These are phyloP conservation scores for Wallacemonas rigidus DNA, from an alignment of 208 protist genomes.

Conservation along the genomic window DNA sequence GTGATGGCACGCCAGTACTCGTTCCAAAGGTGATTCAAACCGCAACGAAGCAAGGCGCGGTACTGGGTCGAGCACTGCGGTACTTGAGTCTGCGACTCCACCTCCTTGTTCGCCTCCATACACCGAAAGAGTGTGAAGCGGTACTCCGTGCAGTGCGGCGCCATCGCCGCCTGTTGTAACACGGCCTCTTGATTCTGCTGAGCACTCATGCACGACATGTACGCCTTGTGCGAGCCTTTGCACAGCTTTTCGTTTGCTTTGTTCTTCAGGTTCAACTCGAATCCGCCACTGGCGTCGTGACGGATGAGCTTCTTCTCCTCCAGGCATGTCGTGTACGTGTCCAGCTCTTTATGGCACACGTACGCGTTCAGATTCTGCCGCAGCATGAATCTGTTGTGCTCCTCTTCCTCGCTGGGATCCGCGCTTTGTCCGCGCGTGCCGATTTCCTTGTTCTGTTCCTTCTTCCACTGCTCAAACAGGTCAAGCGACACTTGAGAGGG, in stretches of 20 bases:
- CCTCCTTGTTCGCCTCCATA: slow-evolving; percentile 49
- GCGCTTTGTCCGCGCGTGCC: slow-evolving; percentile 53
- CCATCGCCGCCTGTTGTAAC: slow-evolving; percentile 57
- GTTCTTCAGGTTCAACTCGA: slow-evolving; percentile 80
- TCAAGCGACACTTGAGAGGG: slow-evolving; percentile 69
- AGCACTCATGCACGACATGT: slow-evolving; percentile 69
- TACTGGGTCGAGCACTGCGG: slow-evolving; percentile 66
- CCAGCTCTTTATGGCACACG: slow-evolving; percentile 75
- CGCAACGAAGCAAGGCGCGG: slow-evolving; percentile 69
- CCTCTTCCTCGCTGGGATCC: slow-evolving; percentile 61
- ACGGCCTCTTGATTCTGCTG: slow-evolving; percentile 63
- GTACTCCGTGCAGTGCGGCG: slow-evolving; percentile 46
- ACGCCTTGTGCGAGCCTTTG: slow-evolving; percentile 50
- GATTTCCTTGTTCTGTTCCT: slow-evolving; percentile 55
- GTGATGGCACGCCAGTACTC: slow-evolving; percentile 80
- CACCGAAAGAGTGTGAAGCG: slow-evolving; percentile 54
- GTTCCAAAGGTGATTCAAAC: slow-evolving; percentile 85
- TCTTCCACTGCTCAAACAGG: slow-evolving; percentile 74
- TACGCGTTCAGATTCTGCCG: slow-evolving; percentile 84
- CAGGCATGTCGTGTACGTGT: slow-evolving; percentile 74
- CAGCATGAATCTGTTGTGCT: slow-evolving; percentile 76
- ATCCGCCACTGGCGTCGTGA: slow-evolving; percentile 24
- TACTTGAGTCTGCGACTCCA: slow-evolving; percentile 50
- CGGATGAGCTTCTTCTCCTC: slow-evolving; percentile 62
- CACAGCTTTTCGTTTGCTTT: slow-evolving; percentile 71